phyloP scores from a whole-genome alignment of 768 basidiomycete species.

The Tremella yokohamensis region DNA sequence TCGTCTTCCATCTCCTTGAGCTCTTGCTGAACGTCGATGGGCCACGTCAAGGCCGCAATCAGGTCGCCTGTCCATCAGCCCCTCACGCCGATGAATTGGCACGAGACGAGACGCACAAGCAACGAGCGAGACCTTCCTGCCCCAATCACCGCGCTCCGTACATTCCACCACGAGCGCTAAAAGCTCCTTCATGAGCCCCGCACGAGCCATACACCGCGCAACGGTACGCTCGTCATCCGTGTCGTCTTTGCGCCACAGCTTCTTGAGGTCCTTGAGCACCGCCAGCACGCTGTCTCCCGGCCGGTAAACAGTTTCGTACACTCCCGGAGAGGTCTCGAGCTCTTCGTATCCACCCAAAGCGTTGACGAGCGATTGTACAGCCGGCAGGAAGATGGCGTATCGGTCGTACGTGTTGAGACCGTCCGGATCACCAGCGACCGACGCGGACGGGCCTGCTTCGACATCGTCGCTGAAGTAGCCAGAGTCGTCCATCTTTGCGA shows the following conservation, averaged over 20 bases:
- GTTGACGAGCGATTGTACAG: conserved; percentile 47
- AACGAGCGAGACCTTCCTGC: conserved; percentile 49
- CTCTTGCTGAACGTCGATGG: conserved; percentile 91
- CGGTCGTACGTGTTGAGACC: conserved; percentile 22
- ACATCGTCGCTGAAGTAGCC: no score
- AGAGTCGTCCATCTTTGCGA: no score
- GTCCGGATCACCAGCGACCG: neutral
- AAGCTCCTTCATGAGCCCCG: conserved; percentile 81
- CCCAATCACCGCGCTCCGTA: conserved; percentile 49
- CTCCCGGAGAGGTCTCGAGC: conserved; percentile 15
- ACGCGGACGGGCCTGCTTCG: no score
- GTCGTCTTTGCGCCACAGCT: conserved; percentile 93
- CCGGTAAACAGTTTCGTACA: conserved; percentile 43
- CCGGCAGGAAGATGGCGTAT: conserved; percentile 46
- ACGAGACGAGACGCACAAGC: conserved; percentile 36
- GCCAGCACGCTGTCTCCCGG: conserved; percentile 51
- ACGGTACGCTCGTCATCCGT: conserved; percentile 94
- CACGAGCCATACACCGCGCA: conserved; percentile 84
- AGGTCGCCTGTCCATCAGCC: conserved; percentile 61
- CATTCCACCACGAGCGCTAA: conserved; percentile 66
- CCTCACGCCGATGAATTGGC: neutral
- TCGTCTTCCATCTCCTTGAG: conserved; percentile 81
- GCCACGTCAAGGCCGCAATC: conserved; percentile 98
- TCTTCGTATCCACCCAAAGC: conserved; percentile 52
- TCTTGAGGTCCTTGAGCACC: conserved; percentile 81